Evolutionary conservation across 768 basidiomycete species (phyloP), one percentile per base, ranked within the genome.

Genomic region (Hygrocybe coccinea): DNA sequence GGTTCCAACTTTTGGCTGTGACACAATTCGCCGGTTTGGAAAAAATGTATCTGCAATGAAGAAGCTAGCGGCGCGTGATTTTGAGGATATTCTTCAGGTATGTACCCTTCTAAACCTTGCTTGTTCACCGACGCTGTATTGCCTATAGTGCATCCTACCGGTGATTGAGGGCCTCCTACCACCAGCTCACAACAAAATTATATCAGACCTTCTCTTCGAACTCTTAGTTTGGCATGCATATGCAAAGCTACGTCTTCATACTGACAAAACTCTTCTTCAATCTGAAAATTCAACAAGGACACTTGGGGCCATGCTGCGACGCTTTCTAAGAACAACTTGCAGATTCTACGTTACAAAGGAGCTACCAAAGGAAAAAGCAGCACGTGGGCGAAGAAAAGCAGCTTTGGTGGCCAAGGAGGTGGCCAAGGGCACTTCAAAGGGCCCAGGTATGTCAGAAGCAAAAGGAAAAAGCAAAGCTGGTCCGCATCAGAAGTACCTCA

Each of bases 241-340:
- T 10, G 74, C 72, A 1, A 78, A 78, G 54, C 64, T 77, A 1
- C 66, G 69, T 8, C 43, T 76, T 46, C 77, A 78, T 50, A 74
- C 71, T 0, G 67, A 74, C 7, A n/a, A 57, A 1, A 71, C 73
- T 3, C 57, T 78, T 0, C 19, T 39, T 0, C 15, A 62, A 17
- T 57, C 75, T 2, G 59, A 68, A 8, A 4, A 12, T 1, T 44
- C 56, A 0, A 75, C 72, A 5, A 49, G 2, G 0, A 37, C 36
- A 1, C 62, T 76, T 2, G 69, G 74, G 0, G 34, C 56, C 0
- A 38, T 54, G 1, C 47, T 75, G 1, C 69, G 73, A 0, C 34
- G 52, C 0, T 77, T 78, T 52, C 54, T 54, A 0, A 34, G 57
- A 0, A 21, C 48, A 2, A 65, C 63, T 0, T 74, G 73, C 49